phyloP scores from a whole-genome alignment of 139 green algal genomes.

The Tetradesmus lagerheimii region DNA sequence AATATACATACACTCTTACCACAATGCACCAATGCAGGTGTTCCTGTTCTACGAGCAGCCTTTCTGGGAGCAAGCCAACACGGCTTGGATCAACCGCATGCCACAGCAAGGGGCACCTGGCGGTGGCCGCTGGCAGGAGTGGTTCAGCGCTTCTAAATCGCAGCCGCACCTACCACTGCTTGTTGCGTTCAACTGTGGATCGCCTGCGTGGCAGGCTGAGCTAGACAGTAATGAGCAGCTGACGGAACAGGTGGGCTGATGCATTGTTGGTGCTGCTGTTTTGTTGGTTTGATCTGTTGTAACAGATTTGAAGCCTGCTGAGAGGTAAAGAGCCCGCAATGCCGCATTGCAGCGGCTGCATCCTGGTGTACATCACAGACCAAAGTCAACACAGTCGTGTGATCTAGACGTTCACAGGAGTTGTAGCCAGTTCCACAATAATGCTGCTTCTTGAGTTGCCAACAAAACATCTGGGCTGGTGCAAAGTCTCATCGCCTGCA shows the following conservation, averaged over 20 bases:
- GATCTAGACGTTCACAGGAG: too few species aligned
- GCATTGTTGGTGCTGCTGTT: too few species aligned
- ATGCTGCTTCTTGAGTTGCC: too few species aligned
- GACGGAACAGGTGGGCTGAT: neutral
- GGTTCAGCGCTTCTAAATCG: neutral
- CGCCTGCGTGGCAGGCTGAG: slow-evolving; percentile 16
- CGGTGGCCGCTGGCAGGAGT: neutral
- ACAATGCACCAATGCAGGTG: neutral
- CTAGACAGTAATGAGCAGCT: slow-evolving; percentile 25
- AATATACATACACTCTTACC: neutral
- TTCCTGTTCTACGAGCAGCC: slow-evolving; percentile 8
- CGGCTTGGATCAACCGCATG: slow-evolving; percentile 16
- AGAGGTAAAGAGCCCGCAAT: too few species aligned
- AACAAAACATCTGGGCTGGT: too few species aligned
- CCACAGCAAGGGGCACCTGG: neutral
- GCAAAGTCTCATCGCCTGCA: too few species aligned
- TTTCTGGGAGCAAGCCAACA: slow-evolving; percentile 7
- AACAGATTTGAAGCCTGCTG: too few species aligned
- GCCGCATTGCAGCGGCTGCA: too few species aligned
- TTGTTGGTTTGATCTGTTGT: too few species aligned
- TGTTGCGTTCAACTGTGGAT: slow-evolving; percentile 12
- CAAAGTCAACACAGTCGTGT: too few species aligned
- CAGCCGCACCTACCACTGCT: neutral
- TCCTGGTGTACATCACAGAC: too few species aligned
- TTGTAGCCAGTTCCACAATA: too few species aligned